Base-by-base conservation (phyloP, 2,329 filamentous ascomycete species). In the Neofusicoccum parvum region DNA sequence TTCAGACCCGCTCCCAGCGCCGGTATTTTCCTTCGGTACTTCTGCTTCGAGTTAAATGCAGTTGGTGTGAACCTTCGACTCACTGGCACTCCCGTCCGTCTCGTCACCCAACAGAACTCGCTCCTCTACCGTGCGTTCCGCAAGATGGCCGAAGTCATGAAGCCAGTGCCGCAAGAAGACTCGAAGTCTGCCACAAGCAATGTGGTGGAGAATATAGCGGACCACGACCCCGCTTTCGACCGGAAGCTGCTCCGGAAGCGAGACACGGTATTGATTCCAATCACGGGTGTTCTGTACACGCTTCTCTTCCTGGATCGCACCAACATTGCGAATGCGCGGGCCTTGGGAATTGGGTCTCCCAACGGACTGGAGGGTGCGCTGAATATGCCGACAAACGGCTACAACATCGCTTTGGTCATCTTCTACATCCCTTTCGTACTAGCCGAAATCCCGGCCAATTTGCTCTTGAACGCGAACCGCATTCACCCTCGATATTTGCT, bases 401-500 rank as follows among this genome's bases (percentile, higher is more conserved):
- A 92, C 80, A 93, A 93, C 75, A 83, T 86, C 23, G 86, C 88
- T 0, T 81, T 96, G 17, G 92, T 90, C 66, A 89, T 96, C 70
- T 96, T 96, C 80, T 96, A 94, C 80, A 84, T 95, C 59, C 92
- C 91, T 0, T 96, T 96, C 74, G 86, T 91, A 5, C 76, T 93
- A 49, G 92, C 92, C 68, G 92, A 94, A 74, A 86, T 88, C 0
- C 73, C 92, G 34, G 92, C 90, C 69, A 95, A 96, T 75, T 81
- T 94, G 65, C 79, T 96, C 43, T 87, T 96, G 70, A 94, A 94
- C 5, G 46, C 74, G 51, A 72, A 72, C 77, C 85, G 83, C 15
- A 81, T 92, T 66, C 85, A 87, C 3, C 92, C 92, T 0, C 91
- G 89, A 34, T 79, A 92, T 62, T 96, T 95, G 75, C 88, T 95